A percentile compares a stretch with the other conserved stretches of the same genome.
Conservation (phyloP, 2,329 filamentous ascomycete genomes). For the Fusarium sp. region DNA sequence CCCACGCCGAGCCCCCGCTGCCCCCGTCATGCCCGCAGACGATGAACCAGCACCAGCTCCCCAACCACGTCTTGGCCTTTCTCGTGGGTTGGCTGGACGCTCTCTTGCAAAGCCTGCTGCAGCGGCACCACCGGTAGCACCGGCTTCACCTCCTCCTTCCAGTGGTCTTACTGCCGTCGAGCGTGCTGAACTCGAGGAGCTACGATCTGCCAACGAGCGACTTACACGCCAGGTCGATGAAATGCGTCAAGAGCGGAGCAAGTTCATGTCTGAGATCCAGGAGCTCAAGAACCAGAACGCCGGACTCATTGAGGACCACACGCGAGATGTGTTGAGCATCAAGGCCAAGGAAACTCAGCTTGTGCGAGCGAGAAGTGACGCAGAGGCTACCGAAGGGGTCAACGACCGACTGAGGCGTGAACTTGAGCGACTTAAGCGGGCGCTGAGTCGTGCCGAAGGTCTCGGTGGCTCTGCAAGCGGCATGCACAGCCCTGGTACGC, state of each 20-base stretch:
- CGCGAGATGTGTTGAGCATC: constrained; percentile 93
- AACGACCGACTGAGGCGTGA: constrained; percentile 89
- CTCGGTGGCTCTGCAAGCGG: constrained; percentile 57
- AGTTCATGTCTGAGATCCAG: constrained; percentile 87
- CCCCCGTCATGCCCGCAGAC: constrained; percentile 67
- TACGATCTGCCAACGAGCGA: constrained; percentile 86
- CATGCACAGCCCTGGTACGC: constrained; percentile 56
- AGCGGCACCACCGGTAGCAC: constrained; percentile 65
- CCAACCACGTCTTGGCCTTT: constrained; percentile 75
- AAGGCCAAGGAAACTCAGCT: constrained; percentile 99
- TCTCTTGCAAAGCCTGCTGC: constrained; percentile 83
- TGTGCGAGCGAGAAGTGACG: constrained; percentile 90
- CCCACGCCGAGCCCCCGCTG: constrained; percentile 65
- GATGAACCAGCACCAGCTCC: constrained; percentile 74
- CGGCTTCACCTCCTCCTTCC: constrained; percentile 71
- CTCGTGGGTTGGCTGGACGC: constrained; percentile 87
- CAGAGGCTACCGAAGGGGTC: constrained; percentile 88
- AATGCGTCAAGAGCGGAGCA: constrained; percentile 84
- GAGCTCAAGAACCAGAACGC: constrained; percentile 98
- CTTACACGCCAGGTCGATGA: constrained; percentile 84
- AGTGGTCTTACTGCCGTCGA: constrained; percentile 84
- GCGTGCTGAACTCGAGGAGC: constrained; percentile 91
- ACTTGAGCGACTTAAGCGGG: constrained; percentile 93
- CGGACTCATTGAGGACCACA: constrained; percentile 96
- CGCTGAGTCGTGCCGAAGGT: constrained; percentile 76